Percentiles rank a stretch among this genome's conserved stretches.
phyloP scores from a whole-genome alignment of 73 alveolate species.

The Paramecium primaurelia region DNA sequence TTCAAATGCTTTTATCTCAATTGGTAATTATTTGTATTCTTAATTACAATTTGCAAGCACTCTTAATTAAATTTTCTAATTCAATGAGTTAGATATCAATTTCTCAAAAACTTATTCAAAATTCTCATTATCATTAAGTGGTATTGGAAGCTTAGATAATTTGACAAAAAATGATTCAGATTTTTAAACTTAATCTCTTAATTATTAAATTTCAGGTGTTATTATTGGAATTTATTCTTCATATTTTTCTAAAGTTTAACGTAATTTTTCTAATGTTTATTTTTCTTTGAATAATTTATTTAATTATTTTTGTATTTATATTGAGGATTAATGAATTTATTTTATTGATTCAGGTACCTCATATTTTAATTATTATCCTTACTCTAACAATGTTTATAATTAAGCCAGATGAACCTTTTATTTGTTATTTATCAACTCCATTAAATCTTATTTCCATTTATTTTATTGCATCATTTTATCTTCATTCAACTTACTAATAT shows the following conservation, averaged over 20 bases:
- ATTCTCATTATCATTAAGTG: background rate
- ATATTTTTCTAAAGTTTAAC: background rate
- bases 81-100: background rate
- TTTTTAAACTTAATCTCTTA: background rate
- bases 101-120: background rate
- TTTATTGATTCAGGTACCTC: constrained; percentile 20
- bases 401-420: background rate
- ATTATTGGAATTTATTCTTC: constrained; percentile 20
- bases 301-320: background rate
- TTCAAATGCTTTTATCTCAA: constrained; percentile 10
- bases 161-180: background rate
- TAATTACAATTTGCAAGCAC: background rate
- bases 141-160: constrained; percentile 2
- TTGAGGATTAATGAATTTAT: background rate
- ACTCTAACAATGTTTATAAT: background rate
- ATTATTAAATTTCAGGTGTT: background rate
- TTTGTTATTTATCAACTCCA: background rate
- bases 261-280: background rate
- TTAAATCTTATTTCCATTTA: constrained; percentile 1
- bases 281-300: background rate
- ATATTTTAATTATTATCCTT: background rate
- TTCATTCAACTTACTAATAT: constrained; percentile 5
- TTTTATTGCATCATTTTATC: constrained; percentile 1
- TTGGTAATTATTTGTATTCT: background rate
- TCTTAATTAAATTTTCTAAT: background rate